Evolutionary conservation across 225 moss, liverwort and hornwort genomes (phyloP).

Genomic region (Rhytidiadelphus loreus): DNA sequence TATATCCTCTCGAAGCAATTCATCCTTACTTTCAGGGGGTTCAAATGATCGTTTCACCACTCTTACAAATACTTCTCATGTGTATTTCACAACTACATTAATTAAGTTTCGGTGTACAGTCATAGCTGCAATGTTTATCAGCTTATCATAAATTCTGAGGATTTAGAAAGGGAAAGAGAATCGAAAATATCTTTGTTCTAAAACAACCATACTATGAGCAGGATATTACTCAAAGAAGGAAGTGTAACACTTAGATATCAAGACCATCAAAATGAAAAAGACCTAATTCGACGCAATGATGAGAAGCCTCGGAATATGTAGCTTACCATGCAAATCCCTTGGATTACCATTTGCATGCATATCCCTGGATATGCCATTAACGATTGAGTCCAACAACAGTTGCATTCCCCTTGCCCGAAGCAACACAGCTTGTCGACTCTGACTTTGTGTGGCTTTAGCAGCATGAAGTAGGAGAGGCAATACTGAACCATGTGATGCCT

Average conservation of each 20-base stretch:
- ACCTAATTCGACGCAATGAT: not conserved
- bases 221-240: not conserved
- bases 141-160: not conserved
- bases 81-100: not conserved
- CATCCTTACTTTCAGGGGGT: not conserved
- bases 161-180: not conserved
- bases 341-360: constrained; percentile 38
- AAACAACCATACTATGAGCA: not conserved
- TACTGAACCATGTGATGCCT: constrained; percentile 75
- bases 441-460: constrained; percentile 77
- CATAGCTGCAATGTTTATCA: not conserved
- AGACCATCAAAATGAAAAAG: not conserved
- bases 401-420: constrained; percentile 87
- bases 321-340: constrained; percentile 50
- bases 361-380: constrained; percentile 62
- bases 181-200: not conserved
- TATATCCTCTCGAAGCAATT: not conserved
- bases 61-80: not conserved
- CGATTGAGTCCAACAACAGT: constrained; percentile 62
- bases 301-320: not conserved
- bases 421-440: constrained; percentile 79
- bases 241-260: not conserved
- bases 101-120: not conserved
- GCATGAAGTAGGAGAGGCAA: constrained; percentile 76
- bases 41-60: not conserved